These are phyloP conservation scores for Thelonectria rubi DNA, from an alignment of 2,329 filamentous ascomycete species.

Conservation along the genomic window DNA sequence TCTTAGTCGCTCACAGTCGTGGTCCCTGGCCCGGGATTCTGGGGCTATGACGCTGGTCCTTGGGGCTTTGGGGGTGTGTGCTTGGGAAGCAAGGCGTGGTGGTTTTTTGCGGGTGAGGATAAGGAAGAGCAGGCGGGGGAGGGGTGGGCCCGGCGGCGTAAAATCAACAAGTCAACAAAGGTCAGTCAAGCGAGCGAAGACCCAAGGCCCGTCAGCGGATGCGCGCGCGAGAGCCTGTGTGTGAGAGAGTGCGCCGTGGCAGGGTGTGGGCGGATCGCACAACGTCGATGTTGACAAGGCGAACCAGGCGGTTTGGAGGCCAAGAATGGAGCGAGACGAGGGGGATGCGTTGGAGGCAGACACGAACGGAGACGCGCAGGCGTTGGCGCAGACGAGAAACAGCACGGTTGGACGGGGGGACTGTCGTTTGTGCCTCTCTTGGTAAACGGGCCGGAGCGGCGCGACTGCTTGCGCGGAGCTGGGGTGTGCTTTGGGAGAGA, in stretches of 20 bases:
- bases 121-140: slow-evolving; percentile 35
- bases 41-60: slow-evolving; percentile 56
- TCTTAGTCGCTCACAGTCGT: slow-evolving; percentile 44
- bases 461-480: slow-evolving; percentile 27
- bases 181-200: slow-evolving; percentile 17
- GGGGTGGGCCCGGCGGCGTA: slow-evolving; percentile 36
- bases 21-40: slow-evolving; percentile 50
- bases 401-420: slow-evolving; percentile 27
- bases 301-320: slow-evolving; percentile 12
- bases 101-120: slow-evolving; percentile 33
- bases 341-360: slow-evolving; percentile 27
- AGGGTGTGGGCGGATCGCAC: slow-evolving; percentile 38
- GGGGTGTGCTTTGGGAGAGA: slow-evolving; percentile 32
- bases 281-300: slow-evolving; percentile 24
- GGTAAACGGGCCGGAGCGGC: slow-evolving; percentile 39
- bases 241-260: slow-evolving; percentile 24
- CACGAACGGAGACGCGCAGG: slow-evolving; percentile 38
- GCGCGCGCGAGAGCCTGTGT: slow-evolving; percentile 32
- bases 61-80: slow-evolving; percentile 40
- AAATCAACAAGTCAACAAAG: slow-evolving; percentile 7
- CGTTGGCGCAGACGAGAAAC: slow-evolving; percentile 35
- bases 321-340: slow-evolving; percentile 19
- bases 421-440: slow-evolving; percentile 32
- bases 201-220: slow-evolving; percentile 23
- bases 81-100: slow-evolving; percentile 36